Evolutionary conservation across 257 asterid species (phyloP), one percentile per base, ranked within the genome.

Genomic region (Solanum sejunctum): DNA sequence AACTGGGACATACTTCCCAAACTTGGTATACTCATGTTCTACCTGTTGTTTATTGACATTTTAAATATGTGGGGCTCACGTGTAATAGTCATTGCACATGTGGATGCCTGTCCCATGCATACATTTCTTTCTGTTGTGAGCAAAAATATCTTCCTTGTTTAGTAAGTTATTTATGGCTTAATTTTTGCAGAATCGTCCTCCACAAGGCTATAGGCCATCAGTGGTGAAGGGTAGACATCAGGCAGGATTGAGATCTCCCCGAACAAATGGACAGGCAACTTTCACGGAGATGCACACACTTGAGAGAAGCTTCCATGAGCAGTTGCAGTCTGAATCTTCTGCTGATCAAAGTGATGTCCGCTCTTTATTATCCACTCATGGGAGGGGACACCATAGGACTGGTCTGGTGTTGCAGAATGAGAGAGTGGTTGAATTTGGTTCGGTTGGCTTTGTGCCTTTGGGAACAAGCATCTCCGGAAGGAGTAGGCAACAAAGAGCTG

Each of bases 1-100:
- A 75, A 94, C 96, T 0, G 96, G 98, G 83, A 92, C 97, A 45
- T 93, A 93, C 90, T 91, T 94, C 71, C 98, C 99, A 20, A 92
- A 88, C 83, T 86, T 75, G 95, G 99, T 95, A 93, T 82, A 84
- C 83, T 72, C 51, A 12, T 81, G 45, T 80, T 54, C 6, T 63
- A n/a, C 17, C 84, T 71, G 72, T 63, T 75, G 61, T 49, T 82
- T 82, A 51, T 85, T 32, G 49, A 47, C 67, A 47, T 69, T 21
- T 78, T 7, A 63, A 55, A 41, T 28, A 28, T 64, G 16, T 79
- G 69, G 78, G 73, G 66, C 67, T 67, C 36, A 84, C 12, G 84
- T 81, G 41, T 57, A 60, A 80, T 84, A 45, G 58, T 82, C 66
- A 36, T 83, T 10, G 82, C 17, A 57, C n/a, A 51, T 39, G 47